phyloP scores from a whole-genome alignment of 2,329 filamentous ascomycete genomes.

The Penicillium carneum region DNA sequence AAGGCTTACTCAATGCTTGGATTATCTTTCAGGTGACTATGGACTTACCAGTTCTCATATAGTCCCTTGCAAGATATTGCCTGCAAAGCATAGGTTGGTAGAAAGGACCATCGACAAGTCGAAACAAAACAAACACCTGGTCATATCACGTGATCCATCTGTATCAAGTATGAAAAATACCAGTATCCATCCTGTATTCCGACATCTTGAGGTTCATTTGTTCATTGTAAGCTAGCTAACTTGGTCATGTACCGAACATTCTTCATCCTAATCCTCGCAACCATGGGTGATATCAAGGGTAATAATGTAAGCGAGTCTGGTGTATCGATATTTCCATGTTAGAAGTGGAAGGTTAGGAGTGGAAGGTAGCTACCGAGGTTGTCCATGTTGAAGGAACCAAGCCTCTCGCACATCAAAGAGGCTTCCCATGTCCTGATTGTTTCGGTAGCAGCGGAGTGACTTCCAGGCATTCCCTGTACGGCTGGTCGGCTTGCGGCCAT shows the following conservation, averaged over 20 bases:
- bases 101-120: neutral
- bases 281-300: neutral
- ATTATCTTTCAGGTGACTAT: neutral
- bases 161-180: no score
- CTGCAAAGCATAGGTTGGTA: neutral
- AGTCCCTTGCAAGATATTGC: neutral
- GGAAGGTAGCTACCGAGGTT: constrained; percentile 19
- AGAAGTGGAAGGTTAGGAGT: neutral
- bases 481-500: constrained; percentile 47
- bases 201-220: neutral
- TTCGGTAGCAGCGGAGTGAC: constrained; percentile 51
- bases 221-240: neutral
- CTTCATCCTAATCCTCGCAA: neutral
- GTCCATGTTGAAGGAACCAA: constrained; percentile 44
- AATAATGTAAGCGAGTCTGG: neutral
- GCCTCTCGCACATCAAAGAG: constrained; percentile 54
- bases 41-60: neutral
- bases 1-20: neutral
- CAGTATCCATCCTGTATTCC: no score
- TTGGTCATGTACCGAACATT: neutral
- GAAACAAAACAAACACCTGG: no score
- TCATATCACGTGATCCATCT: no score
- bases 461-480: constrained; percentile 54
- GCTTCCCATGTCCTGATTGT: constrained; percentile 57
- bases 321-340: neutral